Evolutionary conservation across 192 early-diverging fungal species (phyloP).

Genomic region (Podila minutissima): DNA sequence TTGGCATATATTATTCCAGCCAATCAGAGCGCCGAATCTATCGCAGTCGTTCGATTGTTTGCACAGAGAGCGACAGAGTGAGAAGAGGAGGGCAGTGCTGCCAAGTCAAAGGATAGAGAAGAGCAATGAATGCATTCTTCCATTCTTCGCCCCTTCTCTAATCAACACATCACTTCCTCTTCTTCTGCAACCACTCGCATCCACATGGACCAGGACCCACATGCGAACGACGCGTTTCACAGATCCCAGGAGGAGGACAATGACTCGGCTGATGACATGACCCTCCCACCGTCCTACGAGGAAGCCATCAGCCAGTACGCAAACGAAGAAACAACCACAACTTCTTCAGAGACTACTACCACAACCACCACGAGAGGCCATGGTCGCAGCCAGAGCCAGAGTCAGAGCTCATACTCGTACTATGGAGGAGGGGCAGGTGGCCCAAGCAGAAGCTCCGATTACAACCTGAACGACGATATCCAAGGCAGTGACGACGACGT

Average conservation of each 20-base stretch:
- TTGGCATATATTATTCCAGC: no score
- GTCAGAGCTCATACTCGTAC: neutral
- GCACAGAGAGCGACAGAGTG: no score
- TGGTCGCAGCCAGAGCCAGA: neutral
- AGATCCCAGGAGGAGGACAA: neutral
- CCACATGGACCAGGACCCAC: slow-evolving; percentile 20
- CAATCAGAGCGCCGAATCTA: no score
- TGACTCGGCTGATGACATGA: slow-evolving; percentile 4
- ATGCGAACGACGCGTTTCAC: neutral
- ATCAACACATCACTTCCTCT: neutral
- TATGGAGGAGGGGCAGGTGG: neutral
- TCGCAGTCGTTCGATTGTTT: no score
- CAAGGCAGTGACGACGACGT: neutral
- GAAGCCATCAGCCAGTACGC: slow-evolving; percentile 34
- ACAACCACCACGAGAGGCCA: neutral
- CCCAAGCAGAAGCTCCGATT: neutral
- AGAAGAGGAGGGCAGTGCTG: no score
- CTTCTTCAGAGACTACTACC: neutral
- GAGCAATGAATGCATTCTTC: neutral
- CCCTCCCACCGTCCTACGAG: slow-evolving; percentile 42
- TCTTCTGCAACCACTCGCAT: neutral
- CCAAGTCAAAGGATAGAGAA: no score
- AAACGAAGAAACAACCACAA: slow-evolving; percentile 2
- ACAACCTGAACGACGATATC: neutral
- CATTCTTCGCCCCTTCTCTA: neutral